These are phyloP conservation scores for Fagopyrum esculentum DNA, from an alignment of 148 eudicot genomes.

Conservation along the genomic window DNA sequence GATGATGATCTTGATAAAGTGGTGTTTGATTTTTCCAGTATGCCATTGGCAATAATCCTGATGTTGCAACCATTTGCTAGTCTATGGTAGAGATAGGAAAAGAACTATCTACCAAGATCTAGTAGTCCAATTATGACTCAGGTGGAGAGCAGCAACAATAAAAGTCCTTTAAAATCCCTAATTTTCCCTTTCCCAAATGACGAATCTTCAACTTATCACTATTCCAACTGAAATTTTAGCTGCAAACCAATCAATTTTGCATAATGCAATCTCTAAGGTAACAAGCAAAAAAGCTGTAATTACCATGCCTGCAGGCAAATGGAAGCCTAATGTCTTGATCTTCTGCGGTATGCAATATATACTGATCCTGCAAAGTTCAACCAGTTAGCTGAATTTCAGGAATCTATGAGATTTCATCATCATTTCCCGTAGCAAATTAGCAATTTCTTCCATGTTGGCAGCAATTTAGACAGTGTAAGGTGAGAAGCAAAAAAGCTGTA, in stretches of 20 bases:
- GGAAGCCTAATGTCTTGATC: conserved; percentile 75
- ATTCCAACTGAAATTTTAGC: not conserved
- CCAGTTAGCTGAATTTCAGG: not conserved
- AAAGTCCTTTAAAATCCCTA: not conserved
- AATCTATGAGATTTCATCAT: not conserved
- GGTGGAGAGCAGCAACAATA: not conserved
- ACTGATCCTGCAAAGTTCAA: conserved; percentile 55
- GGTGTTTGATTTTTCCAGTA: not conserved
- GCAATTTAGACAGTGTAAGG: not conserved
- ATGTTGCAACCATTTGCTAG: not conserved
- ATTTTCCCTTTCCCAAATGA: not conserved
- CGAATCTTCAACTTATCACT: not conserved
- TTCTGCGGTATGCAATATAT: conserved; percentile 90
- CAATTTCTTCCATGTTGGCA: not conserved
- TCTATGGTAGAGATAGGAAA: not conserved
- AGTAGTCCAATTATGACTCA: not conserved
- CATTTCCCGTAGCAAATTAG: not conserved
- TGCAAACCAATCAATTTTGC: not conserved
- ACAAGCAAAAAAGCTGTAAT: conserved; percentile 12
- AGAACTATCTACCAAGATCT: not conserved
- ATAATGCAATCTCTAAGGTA: not conserved
- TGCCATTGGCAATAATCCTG: not conserved
- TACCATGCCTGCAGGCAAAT: conserved; percentile 98
- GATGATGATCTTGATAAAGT: not conserved
- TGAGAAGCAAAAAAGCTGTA: conserved; percentile 5